Percentiles rank a stretch among this genome's conserved stretches.
These are phyloP conservation scores for Mycena vitilis DNA, from an alignment of 768 basidiomycete species.

Conservation along the genomic window DNA sequence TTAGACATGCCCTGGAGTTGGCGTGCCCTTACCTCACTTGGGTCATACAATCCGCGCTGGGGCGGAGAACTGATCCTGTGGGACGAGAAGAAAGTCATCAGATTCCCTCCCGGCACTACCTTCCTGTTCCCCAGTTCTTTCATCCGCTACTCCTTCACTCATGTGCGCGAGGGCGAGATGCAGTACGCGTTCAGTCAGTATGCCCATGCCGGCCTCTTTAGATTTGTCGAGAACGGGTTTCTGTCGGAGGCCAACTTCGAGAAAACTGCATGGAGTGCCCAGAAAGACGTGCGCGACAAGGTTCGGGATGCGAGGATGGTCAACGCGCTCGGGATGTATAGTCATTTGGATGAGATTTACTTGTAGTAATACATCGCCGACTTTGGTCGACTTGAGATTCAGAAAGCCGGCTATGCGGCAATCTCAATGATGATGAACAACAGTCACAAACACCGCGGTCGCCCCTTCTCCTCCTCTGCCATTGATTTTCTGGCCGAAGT, in stretches of 20 bases:
- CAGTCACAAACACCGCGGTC: no score
- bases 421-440: no score
- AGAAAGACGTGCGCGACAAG: not conserved
- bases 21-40: not conserved
- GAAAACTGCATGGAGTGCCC: not conserved
- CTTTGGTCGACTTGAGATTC: no score
- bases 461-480: no score
- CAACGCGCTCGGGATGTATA: not conserved
- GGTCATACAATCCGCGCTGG: not conserved
- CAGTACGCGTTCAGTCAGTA: conserved; percentile 6
- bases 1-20: not conserved
- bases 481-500: no score
- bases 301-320: not conserved
- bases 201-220: conserved; percentile 1
- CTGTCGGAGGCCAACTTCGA: not conserved
- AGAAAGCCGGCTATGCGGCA: no score
- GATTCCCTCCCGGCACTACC: not conserved
- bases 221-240: conserved; percentile 2
- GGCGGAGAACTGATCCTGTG: conserved; percentile 3
- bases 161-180: not conserved
- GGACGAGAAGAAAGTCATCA: conserved; percentile 6
- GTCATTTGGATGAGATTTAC: not conserved
- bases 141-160: conserved; percentile 1
- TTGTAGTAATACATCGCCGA: not conserved
- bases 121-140: not conserved